Conservation (phyloP, 345 rosid genomes). For the Fremontodendron californicum region DNA sequence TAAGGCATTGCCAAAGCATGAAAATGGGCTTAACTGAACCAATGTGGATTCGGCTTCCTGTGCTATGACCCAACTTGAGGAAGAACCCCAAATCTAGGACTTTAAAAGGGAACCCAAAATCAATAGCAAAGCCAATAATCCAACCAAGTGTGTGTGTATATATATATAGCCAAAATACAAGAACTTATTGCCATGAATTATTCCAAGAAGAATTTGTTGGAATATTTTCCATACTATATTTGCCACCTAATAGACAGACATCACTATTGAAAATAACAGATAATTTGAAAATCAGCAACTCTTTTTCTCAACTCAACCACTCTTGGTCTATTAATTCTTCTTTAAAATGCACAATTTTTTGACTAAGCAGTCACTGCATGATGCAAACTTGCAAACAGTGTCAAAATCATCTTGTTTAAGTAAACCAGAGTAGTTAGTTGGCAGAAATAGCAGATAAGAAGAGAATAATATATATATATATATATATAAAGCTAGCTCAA, state of each 20-base stretch:
- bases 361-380: background rate
- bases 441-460: background rate
- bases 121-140: too few relatives aligned
- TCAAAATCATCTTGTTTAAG: slow-evolving; percentile 3
- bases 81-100: background rate
- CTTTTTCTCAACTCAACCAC: slow-evolving; percentile 10
- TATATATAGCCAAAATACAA: background rate
- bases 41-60: background rate
- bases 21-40: background rate
- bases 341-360: background rate
- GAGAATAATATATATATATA: background rate
- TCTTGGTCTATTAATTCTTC: background rate
- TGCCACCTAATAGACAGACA: background rate
- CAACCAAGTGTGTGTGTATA: background rate
- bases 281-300: slow-evolving; percentile 4
- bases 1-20: too few relatives aligned
- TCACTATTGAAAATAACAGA: slow-evolving; percentile 7
- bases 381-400: background rate
- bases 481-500: background rate
- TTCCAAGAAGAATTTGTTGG: background rate
- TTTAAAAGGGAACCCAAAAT: background rate
- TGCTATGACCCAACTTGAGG: background rate
- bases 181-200: background rate
- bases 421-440: background rate
- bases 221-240: background rate